Evolutionary conservation across 1,139 yeast species (phyloP), one percentile per base, ranked within the genome.

Genomic region (Suhomyces bokatorum): DNA sequence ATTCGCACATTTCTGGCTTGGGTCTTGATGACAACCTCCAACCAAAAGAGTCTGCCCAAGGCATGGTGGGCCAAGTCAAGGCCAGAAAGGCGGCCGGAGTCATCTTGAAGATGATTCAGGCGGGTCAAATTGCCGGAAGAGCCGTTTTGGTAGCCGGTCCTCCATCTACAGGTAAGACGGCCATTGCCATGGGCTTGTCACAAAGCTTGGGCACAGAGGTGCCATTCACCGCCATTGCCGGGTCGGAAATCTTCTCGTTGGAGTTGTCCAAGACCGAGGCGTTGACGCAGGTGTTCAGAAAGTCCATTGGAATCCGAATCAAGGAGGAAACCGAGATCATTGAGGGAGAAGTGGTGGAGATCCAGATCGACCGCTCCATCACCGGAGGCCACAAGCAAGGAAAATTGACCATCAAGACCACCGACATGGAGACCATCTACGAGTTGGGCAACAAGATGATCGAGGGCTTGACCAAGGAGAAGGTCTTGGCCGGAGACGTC

Each of bases 301-400:
- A 88, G 61, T 85, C 96, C 20, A 93, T 95, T 64, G 99, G 99
- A 39, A 88, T 95, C 51, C 84, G 86, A 60, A 95, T 95, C 64
- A 90, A 88, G 65, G 99, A 95, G 67, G 98, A 93, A 64, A 91
- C 97, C 6, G 99, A 95, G 66, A 80, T 95, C 49, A 91, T 95
- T 55, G 98, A 93, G 67, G 99, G 99, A 62, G 99, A 95, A 69
- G 99, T 95, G 39, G 98, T 95, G 33, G 99, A 93, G 67, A 89
- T 93, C 62, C 98, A 91, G 70, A 91, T 95, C 55, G 99, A 93
- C 67, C 82, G 98, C 63, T 87, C 97, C 13, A 80, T 95, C 49
- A 87, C 97, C 14, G 98, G 98, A 31, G 99, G 99, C 46, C 97
- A 90, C 69, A 93, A 93, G 65, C 99, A 93, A 70, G 99, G 99